Evolutionary conservation across 2,329 filamentous ascomycete species (phyloP), one percentile per base, ranked within the genome.

Genomic region (Volutella citrinella): DNA sequence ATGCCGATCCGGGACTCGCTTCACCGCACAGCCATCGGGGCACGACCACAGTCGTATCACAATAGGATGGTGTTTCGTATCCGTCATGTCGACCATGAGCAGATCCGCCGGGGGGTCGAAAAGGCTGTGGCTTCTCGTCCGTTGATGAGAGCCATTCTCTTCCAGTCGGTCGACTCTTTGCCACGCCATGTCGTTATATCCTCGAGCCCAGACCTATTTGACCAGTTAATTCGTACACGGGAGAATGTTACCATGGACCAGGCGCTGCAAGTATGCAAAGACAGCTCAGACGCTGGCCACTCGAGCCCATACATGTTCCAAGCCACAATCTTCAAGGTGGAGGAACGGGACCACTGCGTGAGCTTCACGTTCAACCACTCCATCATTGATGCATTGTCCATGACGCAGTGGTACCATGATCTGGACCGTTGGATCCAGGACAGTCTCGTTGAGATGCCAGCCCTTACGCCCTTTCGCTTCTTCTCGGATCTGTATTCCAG

Each of bases 311-410:
- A 60, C 32, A 62, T 61, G 56, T 55, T 63, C 15, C 48, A 49
- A 6, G 48, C 48, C 3, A 28, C 49, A 11, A 36, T 63, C 18
- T 38, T 62, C 17, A 43, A 25, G 1, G 37, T 54, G 10, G 21
- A 32, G 18, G 33, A 37, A 2, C 48, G 40, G 3, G 37, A 28
- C 2, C 36, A 42, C 5, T 52, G 53, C 29, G 40, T 65, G 10
- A 36, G 42, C 13, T 38, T 60, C 27, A 58, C 52, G 0, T 60
- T 59, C 30, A 64, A 55, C 34, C 61, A 65, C 39, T 60, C 58
- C 25, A 42, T 58, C 22, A 49, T 61, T 17, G 61, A 65, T 38
- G 61, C 56, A 11, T 26, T 63, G 27, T 58, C 53, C 1, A 42
- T 64, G 7, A 43, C 56, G 10, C 46, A 57, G 5, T 60, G 52